A percentile compares a stretch with the other conserved stretches of the same genome.
phyloP scores from a whole-genome alignment of 164 flowering plant species.

The Aristolochia fimbriata region DNA sequence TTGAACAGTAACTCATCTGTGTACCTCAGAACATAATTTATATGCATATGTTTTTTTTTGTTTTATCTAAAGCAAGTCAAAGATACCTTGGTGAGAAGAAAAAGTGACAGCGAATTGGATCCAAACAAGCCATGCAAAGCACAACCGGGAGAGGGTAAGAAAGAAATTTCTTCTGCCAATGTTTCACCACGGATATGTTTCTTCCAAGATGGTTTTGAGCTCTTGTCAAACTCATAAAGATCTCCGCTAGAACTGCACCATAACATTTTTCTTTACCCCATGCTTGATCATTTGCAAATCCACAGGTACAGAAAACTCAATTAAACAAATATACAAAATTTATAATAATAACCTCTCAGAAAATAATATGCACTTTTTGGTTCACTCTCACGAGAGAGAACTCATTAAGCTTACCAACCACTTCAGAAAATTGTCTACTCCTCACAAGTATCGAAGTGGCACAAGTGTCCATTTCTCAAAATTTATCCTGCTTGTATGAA shows the following conservation, averaged over 20 bases:
- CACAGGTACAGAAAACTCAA: no score
- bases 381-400: no score
- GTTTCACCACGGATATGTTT: constrained; percentile 59
- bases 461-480: no score
- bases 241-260: constrained; percentile 65
- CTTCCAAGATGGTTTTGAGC: constrained; percentile 81
- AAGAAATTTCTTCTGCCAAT: constrained; percentile 24
- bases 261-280: constrained; percentile 13
- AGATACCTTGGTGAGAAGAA: constrained; percentile 64
- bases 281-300: background rate
- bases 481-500: background rate
- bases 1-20: no score
- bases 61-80: constrained; percentile 2
- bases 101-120: constrained; percentile 57
- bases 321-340: no score
- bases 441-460: no score
- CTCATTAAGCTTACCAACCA: no score
- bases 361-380: no score
- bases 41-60: background rate
- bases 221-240: constrained; percentile 62
- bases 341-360: no score
- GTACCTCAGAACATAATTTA: background rate
- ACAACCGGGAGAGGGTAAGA: constrained; percentile 37
- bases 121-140: constrained; percentile 40
- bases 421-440: no score